phyloP scores from a whole-genome alignment of 2,329 filamentous ascomycete genomes.

The Harringtonia aguacate region DNA sequence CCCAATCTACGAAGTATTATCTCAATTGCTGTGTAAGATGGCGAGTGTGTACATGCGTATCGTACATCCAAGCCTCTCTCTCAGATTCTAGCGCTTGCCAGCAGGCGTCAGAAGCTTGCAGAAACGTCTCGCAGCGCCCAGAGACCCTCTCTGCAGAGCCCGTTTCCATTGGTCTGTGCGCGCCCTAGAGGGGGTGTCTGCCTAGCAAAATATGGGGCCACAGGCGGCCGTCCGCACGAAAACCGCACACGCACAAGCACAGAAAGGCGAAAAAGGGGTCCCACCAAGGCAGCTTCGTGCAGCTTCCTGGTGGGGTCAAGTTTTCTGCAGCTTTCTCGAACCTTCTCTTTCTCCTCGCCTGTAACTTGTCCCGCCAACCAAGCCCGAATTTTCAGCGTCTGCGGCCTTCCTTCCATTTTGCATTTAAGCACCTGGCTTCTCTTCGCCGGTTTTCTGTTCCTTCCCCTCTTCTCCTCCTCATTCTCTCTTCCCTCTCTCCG shows the following conservation, averaged over 20 bases:
- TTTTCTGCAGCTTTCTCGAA: slow-evolving; percentile 14
- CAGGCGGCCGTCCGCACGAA: slow-evolving; percentile 2
- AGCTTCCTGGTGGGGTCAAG: slow-evolving; percentile 6
- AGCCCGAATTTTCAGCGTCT: slow-evolving; percentile 4
- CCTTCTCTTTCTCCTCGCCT: slow-evolving; percentile 7
- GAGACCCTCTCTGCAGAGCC: too few species aligned
- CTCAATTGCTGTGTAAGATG: too few species aligned
- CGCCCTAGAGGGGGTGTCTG: background rate
- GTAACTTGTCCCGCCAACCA: slow-evolving; percentile 11
- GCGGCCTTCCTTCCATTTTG: slow-evolving; percentile 1
- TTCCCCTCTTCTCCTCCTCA: background rate
- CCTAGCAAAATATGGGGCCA: background rate
- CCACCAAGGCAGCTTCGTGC: too few species aligned
- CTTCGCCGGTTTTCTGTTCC: background rate
- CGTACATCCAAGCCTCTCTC: too few species aligned
- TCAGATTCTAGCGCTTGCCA: too few species aligned
- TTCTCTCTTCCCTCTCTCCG: slow-evolving; percentile 1
- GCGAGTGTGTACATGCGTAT: too few species aligned
- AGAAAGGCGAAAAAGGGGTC: too few species aligned
- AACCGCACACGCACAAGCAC: too few species aligned
- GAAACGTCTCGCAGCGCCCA: too few species aligned
- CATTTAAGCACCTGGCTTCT: slow-evolving; percentile 2
- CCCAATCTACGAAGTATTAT: too few species aligned
- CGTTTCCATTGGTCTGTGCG: too few species aligned
- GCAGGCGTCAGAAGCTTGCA: too few species aligned